Base-by-base conservation (phyloP, 495 filamentous ascomycete species). In the Tuber indicum region DNA sequence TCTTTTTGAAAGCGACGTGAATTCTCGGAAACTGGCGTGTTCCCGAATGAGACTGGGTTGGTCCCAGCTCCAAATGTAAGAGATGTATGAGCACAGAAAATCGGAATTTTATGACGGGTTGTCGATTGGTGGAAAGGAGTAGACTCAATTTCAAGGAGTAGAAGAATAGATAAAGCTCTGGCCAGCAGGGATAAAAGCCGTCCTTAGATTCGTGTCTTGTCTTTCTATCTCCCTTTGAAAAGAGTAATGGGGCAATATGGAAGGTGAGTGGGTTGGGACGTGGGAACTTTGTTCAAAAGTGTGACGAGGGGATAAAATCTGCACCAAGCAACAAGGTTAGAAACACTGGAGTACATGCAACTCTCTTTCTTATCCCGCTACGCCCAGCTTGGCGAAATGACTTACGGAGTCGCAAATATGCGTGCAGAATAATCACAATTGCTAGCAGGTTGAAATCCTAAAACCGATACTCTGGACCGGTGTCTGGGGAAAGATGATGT, bases 401-500 rank as follows among this genome's bases (percentile, higher is more conserved):
- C 78, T 80, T 80, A 79, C 77, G 71, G 49, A 71, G 74, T 47
- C 71, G 78, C 72, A 47, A 72, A 70, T 76, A 80, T 76, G 76
- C 23, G 58, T 80, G 77, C 76, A 75, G 73, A 71, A 80, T 42
- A 45, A 76, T 75, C 75, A 66, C 78, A 80, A 80, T 80, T 80
- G 78, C 77, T 74, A 70, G 66, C 66, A 80, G 77, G 49, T 74
- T 39, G 76, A 79, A 79, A 70, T 45, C 52, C 70, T 62, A 80
- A 78, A 79, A 79, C 78, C 74, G 62, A 80, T 47, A 72, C 75
- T 80, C 77, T 80, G 71, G 77, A 76, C 76, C 74, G 77, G 78
- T 80, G 74, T 77, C 78, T 80, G 77, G 77, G 42, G 72, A 80
- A 75, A 66, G 78, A 79, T 80, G 78, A 80, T 80, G 71, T 74